Evolutionary conservation across 352 stramenopile genomes (phyloP).

Genomic region (Phytophthora pisi): DNA sequence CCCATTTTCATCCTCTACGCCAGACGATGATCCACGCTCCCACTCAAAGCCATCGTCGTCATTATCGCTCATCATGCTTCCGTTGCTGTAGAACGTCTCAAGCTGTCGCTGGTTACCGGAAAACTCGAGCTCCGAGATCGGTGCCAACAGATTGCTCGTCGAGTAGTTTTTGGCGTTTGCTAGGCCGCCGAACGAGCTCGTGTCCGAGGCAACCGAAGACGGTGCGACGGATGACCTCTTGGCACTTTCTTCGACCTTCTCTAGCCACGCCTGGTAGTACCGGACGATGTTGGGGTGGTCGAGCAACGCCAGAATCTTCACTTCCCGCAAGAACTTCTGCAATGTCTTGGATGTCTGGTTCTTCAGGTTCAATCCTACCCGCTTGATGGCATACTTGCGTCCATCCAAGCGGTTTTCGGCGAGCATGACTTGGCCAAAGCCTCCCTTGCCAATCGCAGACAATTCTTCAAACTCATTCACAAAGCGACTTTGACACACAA

Average conservation of each 20-base stretch:
- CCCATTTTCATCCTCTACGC: conserved; percentile 40
- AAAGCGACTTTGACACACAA: conserved; percentile 86
- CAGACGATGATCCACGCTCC: conserved; percentile 65
- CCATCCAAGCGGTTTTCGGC: conserved; percentile 94
- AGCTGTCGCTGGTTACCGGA: conserved; percentile 54
- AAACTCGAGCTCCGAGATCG: conserved; percentile 72
- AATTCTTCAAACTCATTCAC: conserved; percentile 86
- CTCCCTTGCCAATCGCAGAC: conserved; percentile 91
- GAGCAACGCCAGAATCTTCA: conserved; percentile 91
- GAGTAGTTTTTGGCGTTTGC: conserved; percentile 60
- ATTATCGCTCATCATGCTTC: conserved; percentile 41
- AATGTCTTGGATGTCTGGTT: conserved; percentile 91
- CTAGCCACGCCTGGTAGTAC: conserved; percentile 92
- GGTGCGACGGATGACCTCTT: conserved; percentile 14
- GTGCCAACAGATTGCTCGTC: conserved; percentile 73
- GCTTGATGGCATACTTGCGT: conserved; percentile 94
- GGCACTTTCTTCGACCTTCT: conserved; percentile 77
- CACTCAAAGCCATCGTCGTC: conserved; percentile 79
- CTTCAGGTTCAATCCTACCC: conserved; percentile 80
- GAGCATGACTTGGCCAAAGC: conserved; percentile 95
- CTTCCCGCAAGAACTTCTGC: conserved; percentile 93
- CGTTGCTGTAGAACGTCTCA: conserved; percentile 56
- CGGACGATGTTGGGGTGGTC: conserved; percentile 95
- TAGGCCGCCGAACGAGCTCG: conserved; percentile 35
- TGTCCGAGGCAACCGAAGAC: conserved; percentile 38